A percentile compares a stretch with the other conserved stretches of the same genome.
phyloP scores from a whole-genome alignment of 1,284 basidiomycete species.

The Irpex rosettiformis region DNA sequence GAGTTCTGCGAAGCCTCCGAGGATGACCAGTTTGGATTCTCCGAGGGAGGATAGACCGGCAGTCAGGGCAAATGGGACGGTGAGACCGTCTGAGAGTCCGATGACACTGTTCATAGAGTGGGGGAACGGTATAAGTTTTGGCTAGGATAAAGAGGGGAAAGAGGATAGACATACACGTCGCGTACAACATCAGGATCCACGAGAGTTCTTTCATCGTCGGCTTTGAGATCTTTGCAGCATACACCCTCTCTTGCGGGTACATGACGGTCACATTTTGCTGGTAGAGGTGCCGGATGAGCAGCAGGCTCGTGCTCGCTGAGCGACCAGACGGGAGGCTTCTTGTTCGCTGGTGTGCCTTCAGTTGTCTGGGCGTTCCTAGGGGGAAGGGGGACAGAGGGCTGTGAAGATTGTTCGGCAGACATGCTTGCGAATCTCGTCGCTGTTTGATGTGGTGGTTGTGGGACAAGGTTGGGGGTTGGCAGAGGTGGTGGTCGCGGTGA shows the following conservation, averaged over 20 bases:
- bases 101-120: constrained; percentile 64
- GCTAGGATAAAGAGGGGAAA: constrained; percentile 3
- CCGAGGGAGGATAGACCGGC: constrained; percentile 91
- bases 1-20: constrained; percentile 90
- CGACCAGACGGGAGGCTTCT: constrained; percentile 61
- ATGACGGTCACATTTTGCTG: constrained; percentile 58
- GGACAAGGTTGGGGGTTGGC: background rate
- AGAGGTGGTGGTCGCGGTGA: background rate
- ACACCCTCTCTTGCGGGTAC: constrained; percentile 52
- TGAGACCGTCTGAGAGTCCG: constrained; percentile 94
- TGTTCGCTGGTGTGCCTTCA: constrained; percentile 18
- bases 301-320: constrained; percentile 38
- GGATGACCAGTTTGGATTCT: constrained; percentile 83
- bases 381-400: constrained; percentile 33
- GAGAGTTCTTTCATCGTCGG: constrained; percentile 72
- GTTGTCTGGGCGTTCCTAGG: constrained; percentile 18
- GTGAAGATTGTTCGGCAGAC: constrained; percentile 17
- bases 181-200: constrained; percentile 84
- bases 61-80: constrained; percentile 89
- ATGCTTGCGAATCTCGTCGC: constrained; percentile 7
- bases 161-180: constrained; percentile 60
- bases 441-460: background rate
- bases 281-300: constrained; percentile 40
- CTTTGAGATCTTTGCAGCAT: constrained; percentile 82
- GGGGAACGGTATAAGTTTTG: constrained; percentile 12